These are phyloP conservation scores for Trichoderma endophyticum DNA, from an alignment of 2,329 filamentous ascomycete genomes.

Conservation along the genomic window DNA sequence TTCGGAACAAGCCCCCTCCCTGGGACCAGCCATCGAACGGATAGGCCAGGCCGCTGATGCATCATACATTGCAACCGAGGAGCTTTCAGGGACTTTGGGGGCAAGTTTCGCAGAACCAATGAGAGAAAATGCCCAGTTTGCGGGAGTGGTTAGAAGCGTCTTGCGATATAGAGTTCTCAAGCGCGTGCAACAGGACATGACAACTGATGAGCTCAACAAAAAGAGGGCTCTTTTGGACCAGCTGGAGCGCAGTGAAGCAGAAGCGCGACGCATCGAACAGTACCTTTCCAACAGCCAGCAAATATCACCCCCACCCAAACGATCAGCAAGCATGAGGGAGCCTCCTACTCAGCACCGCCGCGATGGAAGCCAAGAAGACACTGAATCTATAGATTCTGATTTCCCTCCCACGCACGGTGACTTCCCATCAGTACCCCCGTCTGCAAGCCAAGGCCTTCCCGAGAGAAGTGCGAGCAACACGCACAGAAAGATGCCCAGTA, in stretches of 20 bases:
- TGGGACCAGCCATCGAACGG: conserved; percentile 90
- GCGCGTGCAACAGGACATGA: conserved; percentile 96
- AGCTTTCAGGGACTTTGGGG: conserved; percentile 81
- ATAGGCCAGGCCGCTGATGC: conserved; percentile 92
- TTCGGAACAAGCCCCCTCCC: conserved; percentile 82
- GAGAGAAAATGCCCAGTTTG: conserved; percentile 96
- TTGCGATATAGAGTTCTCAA: conserved; percentile 88
- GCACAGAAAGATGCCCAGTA: conserved; percentile 78
- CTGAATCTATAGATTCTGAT: conserved; percentile 90
- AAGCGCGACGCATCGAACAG: conserved; percentile 89
- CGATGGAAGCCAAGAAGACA: conserved; percentile 67
- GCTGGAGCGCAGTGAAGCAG: conserved; percentile 87
- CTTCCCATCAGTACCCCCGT: conserved; percentile 58
- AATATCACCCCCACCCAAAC: conserved; percentile 56
- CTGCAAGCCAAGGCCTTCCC: conserved; percentile 69
- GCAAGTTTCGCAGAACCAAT: conserved; percentile 96
- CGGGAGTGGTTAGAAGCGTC: conserved; percentile 85
- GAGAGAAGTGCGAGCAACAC: conserved; percentile 45
- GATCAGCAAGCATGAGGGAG: conserved; percentile 62
- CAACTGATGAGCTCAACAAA: conserved; percentile 85
- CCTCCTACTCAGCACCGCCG: conserved; percentile 47
- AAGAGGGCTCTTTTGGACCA: conserved; percentile 80
- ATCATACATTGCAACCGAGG: conserved; percentile 93
- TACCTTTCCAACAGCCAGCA: conserved; percentile 76
- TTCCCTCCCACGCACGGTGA: conserved; percentile 89